Percentiles rank a stretch among this genome's conserved stretches.
Conservation (phyloP, 345 rosid genomes). For the Mangifera indica region DNA sequence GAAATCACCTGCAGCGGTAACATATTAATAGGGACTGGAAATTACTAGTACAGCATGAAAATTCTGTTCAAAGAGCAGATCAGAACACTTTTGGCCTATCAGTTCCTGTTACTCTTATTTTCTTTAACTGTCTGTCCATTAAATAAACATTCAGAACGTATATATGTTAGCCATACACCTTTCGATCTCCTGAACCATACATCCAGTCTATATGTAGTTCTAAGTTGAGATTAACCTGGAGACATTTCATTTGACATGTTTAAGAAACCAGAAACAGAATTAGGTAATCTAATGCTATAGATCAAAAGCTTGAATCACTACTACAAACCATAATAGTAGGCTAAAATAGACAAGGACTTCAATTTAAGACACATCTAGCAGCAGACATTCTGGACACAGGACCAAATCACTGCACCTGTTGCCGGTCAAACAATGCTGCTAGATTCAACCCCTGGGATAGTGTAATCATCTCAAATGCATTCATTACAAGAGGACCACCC, state of each 20-base stretch:
- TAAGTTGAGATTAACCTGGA: conserved; percentile 6
- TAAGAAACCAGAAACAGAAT: background rate
- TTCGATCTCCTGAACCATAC: background rate
- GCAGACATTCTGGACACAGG: background rate
- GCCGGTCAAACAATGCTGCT: conserved; percentile 85
- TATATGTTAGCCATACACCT: background rate
- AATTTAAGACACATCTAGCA: conserved; percentile 11
- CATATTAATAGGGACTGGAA: too few species aligned
- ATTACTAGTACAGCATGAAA: too few species aligned
- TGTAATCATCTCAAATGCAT: conserved; percentile 97
- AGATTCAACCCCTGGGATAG: conserved; percentile 94
- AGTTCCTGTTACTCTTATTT: background rate
- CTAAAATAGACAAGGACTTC: background rate
- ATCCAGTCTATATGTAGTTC: background rate
- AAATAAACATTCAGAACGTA: background rate
- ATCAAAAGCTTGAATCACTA: background rate
- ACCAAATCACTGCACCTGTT: conserved; percentile 48
- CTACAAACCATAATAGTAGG: background rate
- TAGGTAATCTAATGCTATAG: background rate
- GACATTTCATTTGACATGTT: background rate
- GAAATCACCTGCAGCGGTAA: background rate
- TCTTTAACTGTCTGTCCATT: background rate
- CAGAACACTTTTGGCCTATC: too few species aligned
- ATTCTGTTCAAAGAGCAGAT: too few species aligned
- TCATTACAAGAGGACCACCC: conserved; percentile 74